Conservation (phyloP, 176 grass and related monocot species). For the Musa troglodytarum region DNA sequence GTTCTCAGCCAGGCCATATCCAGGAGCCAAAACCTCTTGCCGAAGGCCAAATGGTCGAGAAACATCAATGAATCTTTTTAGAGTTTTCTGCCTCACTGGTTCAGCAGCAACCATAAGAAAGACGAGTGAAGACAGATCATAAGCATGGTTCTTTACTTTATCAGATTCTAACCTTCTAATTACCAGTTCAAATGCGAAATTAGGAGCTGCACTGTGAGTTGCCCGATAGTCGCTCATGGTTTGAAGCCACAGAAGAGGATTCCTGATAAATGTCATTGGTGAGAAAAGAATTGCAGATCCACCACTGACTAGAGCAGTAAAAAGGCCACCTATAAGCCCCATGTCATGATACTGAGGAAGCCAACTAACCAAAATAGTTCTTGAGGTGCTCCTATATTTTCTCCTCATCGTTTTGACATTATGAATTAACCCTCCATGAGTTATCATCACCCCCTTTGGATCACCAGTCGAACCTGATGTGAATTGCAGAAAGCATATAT, state of each 20-base stretch:
- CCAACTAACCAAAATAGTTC: constrained; percentile 62
- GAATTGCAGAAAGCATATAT: constrained; percentile 69
- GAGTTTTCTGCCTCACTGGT: constrained; percentile 65
- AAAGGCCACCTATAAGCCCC: constrained; percentile 65
- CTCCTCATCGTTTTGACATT: constrained; percentile 69
- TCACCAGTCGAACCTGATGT: constrained; percentile 75
- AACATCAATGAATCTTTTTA: constrained; percentile 56
- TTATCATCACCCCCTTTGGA: constrained; percentile 77
- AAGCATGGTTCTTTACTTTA: constrained; percentile 25
- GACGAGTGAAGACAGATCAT: constrained; percentile 57
- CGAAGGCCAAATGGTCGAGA: constrained; percentile 48
- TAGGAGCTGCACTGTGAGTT: constrained; percentile 67
- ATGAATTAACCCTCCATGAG: constrained; percentile 61
- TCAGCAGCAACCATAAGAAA: constrained; percentile 78
- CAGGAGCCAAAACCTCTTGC: constrained; percentile 60
- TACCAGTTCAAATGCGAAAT: constrained; percentile 66
- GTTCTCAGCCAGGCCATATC: constrained; percentile 66
- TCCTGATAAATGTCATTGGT: constrained; percentile 67
- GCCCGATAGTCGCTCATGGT: constrained; percentile 48
- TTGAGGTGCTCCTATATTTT: constrained; percentile 51
- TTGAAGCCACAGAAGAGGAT: constrained; percentile 61
- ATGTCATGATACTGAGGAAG: constrained; percentile 87
- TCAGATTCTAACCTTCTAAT: constrained; percentile 47
- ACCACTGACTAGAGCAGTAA: constrained; percentile 70
- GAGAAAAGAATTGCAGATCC: constrained; percentile 63